A percentile compares a stretch with the other conserved stretches of the same genome.
These are phyloP conservation scores for Populus davidiana DNA, from an alignment of 345 rosid species.

Conservation along the genomic window DNA sequence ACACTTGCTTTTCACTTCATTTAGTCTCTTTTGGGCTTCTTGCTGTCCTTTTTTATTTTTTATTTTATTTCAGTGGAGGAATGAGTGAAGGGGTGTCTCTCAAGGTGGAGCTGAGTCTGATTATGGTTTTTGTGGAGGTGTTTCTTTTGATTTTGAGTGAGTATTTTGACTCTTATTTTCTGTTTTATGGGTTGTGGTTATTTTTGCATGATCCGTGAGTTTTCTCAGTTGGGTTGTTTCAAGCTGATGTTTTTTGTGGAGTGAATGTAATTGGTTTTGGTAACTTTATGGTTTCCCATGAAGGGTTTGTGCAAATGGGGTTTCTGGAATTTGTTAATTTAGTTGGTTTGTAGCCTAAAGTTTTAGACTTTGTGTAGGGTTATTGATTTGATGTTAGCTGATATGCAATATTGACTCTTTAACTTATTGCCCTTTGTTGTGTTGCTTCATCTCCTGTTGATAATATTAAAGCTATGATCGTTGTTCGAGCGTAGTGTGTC, in stretches of 20 bases:
- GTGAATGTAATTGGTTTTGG: conserved; percentile 3
- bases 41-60: background rate
- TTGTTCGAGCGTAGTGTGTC: background rate
- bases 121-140: conserved; percentile 24
- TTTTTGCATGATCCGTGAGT: conserved; percentile 33
- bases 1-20: background rate
- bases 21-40: background rate
- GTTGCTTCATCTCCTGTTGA: background rate
- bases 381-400: background rate
- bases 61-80: conserved; percentile 11
- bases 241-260: conserved; percentile 6
- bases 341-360: background rate
- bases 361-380: background rate
- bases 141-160: conserved; percentile 38
- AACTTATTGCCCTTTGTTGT: background rate
- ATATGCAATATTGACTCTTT: conserved; percentile 4
- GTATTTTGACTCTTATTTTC: conserved; percentile 21
- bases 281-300: conserved; percentile 4
- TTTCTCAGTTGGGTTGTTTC: conserved; percentile 23
- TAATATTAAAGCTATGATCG: background rate
- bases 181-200: conserved; percentile 27
- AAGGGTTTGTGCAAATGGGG: conserved; percentile 4
- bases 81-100: conserved; percentile 42
- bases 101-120: conserved; percentile 16
- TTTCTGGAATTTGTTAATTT: conserved; percentile 12